Percentiles rank a stretch among this genome's conserved stretches.
Evolutionary conservation across 495 filamentous ascomycete genomes (phyloP).

Genomic region (Lasiosphaeria miniovina): DNA sequence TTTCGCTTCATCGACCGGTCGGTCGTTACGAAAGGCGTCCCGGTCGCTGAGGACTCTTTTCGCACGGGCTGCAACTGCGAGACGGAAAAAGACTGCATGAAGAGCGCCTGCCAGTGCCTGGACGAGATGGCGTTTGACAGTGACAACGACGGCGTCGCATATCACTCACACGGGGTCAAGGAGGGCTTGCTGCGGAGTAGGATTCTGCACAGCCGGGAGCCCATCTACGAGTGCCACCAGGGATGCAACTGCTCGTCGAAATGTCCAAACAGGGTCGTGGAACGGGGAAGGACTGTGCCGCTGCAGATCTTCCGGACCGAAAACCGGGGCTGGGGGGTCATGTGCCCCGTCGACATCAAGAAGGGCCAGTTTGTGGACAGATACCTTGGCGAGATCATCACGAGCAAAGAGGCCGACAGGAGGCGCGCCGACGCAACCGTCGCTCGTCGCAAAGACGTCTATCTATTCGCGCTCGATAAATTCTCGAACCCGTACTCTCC

Average conservation of each 20-base stretch:
- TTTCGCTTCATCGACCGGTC: constrained; percentile 55
- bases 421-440: constrained; percentile 55
- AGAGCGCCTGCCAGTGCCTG: constrained; percentile 49
- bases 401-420: constrained; percentile 59
- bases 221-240: constrained; percentile 81
- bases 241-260: constrained; percentile 61
- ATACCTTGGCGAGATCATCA: constrained; percentile 88
- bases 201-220: constrained; percentile 50
- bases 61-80: constrained; percentile 53
- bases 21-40: constrained; percentile 43
- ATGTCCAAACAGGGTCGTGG: constrained; percentile 81
- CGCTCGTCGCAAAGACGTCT: constrained; percentile 56
- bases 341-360: constrained; percentile 62
- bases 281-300: constrained; percentile 68
- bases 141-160: constrained; percentile 38
- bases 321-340: constrained; percentile 79
- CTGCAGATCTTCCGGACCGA: constrained; percentile 81
- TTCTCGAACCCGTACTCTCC: constrained; percentile 52
- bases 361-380: constrained; percentile 83
- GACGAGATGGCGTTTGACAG: constrained; percentile 45
- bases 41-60: constrained; percentile 46
- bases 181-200: constrained; percentile 42
- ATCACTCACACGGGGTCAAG: constrained; percentile 40
- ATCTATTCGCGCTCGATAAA: constrained; percentile 85
- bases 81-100: constrained; percentile 46